These are phyloP conservation scores for Jasminum sambac DNA, from an alignment of 257 asterid species.

Conservation along the genomic window DNA sequence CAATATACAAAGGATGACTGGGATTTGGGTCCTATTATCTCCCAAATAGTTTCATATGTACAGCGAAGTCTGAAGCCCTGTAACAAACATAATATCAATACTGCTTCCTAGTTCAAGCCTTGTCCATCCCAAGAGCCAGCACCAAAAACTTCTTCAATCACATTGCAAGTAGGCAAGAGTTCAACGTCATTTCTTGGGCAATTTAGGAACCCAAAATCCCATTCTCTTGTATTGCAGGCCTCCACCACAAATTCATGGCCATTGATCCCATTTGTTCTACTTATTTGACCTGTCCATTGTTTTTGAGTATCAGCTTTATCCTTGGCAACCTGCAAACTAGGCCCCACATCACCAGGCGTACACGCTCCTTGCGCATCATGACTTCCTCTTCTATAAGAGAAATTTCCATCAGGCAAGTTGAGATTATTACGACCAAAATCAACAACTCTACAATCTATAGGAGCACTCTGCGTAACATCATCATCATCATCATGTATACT, in stretches of 20 bases:
- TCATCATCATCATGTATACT: constrained; percentile 13
- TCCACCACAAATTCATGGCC: constrained; percentile 25
- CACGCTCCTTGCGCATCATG: background rate
- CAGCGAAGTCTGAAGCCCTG: background rate
- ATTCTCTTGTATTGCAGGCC: constrained; percentile 36
- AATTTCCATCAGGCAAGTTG: constrained; percentile 1
- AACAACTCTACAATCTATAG: background rate
- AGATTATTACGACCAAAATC: constrained; percentile 15
- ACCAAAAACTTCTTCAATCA: constrained; percentile 58
- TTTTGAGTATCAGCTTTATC: constrained; percentile 22
- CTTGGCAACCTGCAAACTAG: constrained; percentile 14
- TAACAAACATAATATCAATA: background rate
- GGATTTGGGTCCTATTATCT: background rate
- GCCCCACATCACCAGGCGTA: constrained; percentile 14
- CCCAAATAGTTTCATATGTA: background rate
- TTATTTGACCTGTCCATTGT: constrained; percentile 24
- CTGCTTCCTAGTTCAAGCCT: constrained; percentile 18
- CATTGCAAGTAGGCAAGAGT: constrained; percentile 40
- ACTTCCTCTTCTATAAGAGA: constrained; percentile 15
- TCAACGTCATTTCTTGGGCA: constrained; percentile 36
- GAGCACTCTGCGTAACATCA: constrained; percentile 10
- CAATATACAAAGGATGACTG: background rate
- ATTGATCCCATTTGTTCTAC: constrained; percentile 23
- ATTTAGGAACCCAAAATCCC: constrained; percentile 37
- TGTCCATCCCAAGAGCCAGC: constrained; percentile 38